Base-by-base conservation (phyloP, 805 yeast genomes). In the Isabelozyma rhagii region DNA sequence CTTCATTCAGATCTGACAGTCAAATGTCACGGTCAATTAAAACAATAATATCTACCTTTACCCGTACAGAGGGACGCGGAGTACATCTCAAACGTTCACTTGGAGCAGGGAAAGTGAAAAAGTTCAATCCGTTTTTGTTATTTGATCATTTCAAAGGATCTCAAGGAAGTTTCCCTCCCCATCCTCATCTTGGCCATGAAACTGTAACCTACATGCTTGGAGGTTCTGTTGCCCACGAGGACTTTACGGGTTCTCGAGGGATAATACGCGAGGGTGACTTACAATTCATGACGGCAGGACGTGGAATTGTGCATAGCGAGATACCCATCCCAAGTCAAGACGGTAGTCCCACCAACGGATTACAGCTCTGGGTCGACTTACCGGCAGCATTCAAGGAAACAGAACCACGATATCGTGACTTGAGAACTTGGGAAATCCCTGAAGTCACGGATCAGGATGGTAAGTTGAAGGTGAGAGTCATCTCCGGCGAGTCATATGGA, bases 301-400 rank as follows among this genome's bases (percentile, higher is more conserved):
- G 53, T 31, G 65, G 65, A 8, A 53, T 60, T 3, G 65, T 61
- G 41, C 65, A 61, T 47, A 51, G 58, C 15, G 65, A 61, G 45
- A 89, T 89, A 82, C 96, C 96, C 8, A 84, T 84, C 34, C 72
- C 75, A 39, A 74, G 71, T 18, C 73, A 78, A 39, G 78, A 76
- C 41, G 84, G 36, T 13, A 31, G 36, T 13, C 36, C 36, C 0
- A 68, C 70, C 31, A 76, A 72, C 48, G 96, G 96, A 52, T 72
- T 89, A 73, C 97, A 90, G 67, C 71, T 90, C 48, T 90, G 97
- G 97, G 93, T 89, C 38, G 96, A 89, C 63, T 77, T 84, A 56
- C 96, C 94, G 15, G 79, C 70, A 42, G 66, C 76, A 1, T 64
- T 84, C 62, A 88, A 87, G 58, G 74, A 83, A 59, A 38, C 48